Base-by-base conservation (phyloP, 2,329 filamentous ascomycete genomes). In the Colletotrichum lentis region DNA sequence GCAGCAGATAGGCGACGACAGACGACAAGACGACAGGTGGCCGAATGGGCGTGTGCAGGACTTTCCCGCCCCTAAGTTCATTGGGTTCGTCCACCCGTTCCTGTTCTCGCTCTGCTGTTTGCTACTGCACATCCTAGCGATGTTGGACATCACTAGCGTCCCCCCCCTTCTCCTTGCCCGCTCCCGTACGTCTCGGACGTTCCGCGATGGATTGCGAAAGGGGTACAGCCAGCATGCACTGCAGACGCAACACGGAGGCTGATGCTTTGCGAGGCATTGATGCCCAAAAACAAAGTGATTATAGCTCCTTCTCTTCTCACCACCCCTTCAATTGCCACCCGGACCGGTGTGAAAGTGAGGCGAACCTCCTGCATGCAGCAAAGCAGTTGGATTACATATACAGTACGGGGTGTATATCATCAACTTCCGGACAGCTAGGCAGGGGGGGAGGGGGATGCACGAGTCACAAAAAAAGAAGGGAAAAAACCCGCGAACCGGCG, bases 81-180 rank as follows among this genome's bases (percentile, higher is more conserved):
- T 65, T 52, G 55, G 61, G 61, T 50, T 64, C 35, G 22, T 5
- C 44, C 47, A 22, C 59, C 8, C 52, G 39, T 22, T 18, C 41
- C 37, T 44, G 22, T 22, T 18, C 41, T 24, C 35, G 18, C 18
- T 22, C 24, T 46, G 47, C 53, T 53, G 52, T 39, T 20, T 59
- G 43, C 41, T 35, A 18, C 31, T 49, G 31, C 31, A 31, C 56
- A 47, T 43, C 20, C 57, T 62, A 56, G 65, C 65, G 65, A 68
- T 68, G 65, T 60, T 55, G 50, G 65, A 68, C 65, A 49, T 68
- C 65, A 65, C 62, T 68, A 65, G 65, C 65, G 61, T 54, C 31
- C 58, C 65, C 41, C 49, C 18, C 22, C 14, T 53, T 44, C 61
- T 41, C 58, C 64, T 16, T 52, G 16, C 16, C 24, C 24, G 18